Conservation (phyloP, 768 basidiomycete genomes). For the Pulveroboletus sp. region DNA sequence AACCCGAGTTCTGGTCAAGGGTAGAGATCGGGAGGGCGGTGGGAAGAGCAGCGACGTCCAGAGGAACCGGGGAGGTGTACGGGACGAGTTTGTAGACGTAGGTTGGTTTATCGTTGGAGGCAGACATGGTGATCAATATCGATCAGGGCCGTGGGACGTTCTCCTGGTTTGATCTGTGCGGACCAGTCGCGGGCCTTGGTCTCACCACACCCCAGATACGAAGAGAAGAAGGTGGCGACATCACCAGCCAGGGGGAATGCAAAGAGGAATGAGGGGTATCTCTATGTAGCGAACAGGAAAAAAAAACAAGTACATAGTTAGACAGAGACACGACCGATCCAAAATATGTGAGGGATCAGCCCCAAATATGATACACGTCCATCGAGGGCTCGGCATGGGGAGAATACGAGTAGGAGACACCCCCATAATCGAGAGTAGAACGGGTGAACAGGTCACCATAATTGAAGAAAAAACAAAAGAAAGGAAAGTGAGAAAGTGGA, state of each 20-base stretch:
- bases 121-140: constrained; percentile 1
- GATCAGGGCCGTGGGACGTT: too few relatives aligned
- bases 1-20: constrained; percentile 43
- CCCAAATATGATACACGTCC: constrained; percentile 21
- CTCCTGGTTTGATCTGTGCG: too few relatives aligned
- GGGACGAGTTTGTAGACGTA: constrained; percentile 63
- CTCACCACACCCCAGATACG: too few relatives aligned
- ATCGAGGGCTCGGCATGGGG: constrained; percentile 11
- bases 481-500: not conserved
- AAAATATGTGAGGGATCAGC: constrained; percentile 3
- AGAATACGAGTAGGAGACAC: constrained; percentile 9
- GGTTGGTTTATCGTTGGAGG: constrained; percentile 29
- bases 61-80: constrained; percentile 34
- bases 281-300: constrained; percentile 9
- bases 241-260: not conserved
- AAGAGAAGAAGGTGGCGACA: too few relatives aligned
- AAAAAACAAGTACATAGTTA: constrained; percentile 22
- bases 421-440: constrained; percentile 7
- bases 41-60: constrained; percentile 35
- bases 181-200: too few relatives aligned
- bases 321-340: constrained; percentile 13
- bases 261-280: constrained; percentile 24
- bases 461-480: not conserved
- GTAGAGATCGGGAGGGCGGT: constrained; percentile 44
- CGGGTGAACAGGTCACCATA: constrained; percentile 8